These are phyloP conservation scores for Phyllosticta citrichinensis DNA, from an alignment of 2,329 filamentous ascomycete genomes.

Conservation along the genomic window DNA sequence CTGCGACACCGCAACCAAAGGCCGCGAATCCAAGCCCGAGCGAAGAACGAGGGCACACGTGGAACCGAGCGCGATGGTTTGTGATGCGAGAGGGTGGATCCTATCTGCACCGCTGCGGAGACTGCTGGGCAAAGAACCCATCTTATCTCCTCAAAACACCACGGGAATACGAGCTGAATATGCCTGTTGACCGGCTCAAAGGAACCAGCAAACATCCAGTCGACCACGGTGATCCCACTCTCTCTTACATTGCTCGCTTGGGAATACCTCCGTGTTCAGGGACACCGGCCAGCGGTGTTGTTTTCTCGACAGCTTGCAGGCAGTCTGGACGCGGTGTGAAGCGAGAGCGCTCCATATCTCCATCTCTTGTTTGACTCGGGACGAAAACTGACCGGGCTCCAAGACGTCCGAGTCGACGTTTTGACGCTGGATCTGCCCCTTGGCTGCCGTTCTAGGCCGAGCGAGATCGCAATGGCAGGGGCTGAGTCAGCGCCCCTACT, in stretches of 20 bases:
- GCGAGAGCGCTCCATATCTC: not conserved
- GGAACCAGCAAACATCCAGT: not conserved
- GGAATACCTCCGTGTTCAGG: not conserved
- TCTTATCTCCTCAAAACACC: not conserved
- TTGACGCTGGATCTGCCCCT: not conserved
- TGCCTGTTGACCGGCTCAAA: not conserved
- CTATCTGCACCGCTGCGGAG: not conserved
- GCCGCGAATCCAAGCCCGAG: not conserved
- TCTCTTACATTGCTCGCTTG: not conserved
- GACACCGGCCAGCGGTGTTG: not conserved
- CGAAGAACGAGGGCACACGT: not conserved
- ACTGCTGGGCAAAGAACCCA: not conserved
- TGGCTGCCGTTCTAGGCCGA: not conserved
- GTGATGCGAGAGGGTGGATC: not conserved
- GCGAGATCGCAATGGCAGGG: not conserved
- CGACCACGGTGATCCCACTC: not conserved
- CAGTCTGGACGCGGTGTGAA: not conserved
- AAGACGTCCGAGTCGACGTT: not conserved
- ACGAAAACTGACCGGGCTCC: not conserved
- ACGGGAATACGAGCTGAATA: not conserved
- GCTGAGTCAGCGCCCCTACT: not conserved
- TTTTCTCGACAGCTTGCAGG: not conserved
- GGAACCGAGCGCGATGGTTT: not conserved
- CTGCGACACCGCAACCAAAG: not conserved
- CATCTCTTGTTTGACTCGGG: not conserved